These are phyloP conservation scores for Thermothelomyces thermophilus DNA, from an alignment of 2,329 filamentous ascomycete genomes.

Conservation along the genomic window DNA sequence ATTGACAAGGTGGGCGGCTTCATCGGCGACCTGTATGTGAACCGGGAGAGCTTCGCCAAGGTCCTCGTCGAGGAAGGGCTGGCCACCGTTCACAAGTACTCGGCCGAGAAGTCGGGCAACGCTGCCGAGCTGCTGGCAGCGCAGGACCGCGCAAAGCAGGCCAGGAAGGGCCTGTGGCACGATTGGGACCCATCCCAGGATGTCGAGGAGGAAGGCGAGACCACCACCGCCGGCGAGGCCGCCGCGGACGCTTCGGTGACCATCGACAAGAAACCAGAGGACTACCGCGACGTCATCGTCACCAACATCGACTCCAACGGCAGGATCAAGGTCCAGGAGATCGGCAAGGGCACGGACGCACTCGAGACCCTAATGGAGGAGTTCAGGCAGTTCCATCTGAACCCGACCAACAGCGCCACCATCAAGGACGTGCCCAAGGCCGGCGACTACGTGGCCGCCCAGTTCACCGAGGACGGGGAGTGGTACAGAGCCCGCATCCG, in stretches of 20 bases:
- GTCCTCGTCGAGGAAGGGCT: conserved; percentile 88
- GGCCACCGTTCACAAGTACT: conserved; percentile 87
- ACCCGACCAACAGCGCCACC: conserved; percentile 69
- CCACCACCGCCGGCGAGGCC: conserved; percentile 45
- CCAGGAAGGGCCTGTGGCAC: conserved; percentile 81
- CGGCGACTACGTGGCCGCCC: conserved; percentile 84
- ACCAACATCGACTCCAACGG: conserved; percentile 82
- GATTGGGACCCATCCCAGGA: conserved; percentile 91
- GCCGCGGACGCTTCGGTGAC: conserved; percentile 44
- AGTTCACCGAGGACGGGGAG: conserved; percentile 80
- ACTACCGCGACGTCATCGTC: conserved; percentile 90
- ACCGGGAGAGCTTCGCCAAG: conserved; percentile 94
- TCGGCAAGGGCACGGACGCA: conserved; percentile 77
- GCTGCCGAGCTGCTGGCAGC: conserved; percentile 80
- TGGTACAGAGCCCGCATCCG: conserved; percentile 94
- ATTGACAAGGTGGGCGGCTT: conserved; percentile 96
- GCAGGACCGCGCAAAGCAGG: conserved; percentile 84
- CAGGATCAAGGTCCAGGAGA: conserved; percentile 83
- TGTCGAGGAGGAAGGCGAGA: conserved; percentile 52
- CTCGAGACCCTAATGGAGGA: conserved; percentile 83
- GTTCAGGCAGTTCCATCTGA: conserved; percentile 86
- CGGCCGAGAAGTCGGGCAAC: conserved; percentile 91
- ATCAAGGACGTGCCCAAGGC: conserved; percentile 75
- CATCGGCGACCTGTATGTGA: conserved; percentile 89
- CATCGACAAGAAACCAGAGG: conserved; percentile 59